Evolutionary conservation across 2,329 filamentous ascomycete species (phyloP).

Genomic region (Lecanosticta acicola): DNA sequence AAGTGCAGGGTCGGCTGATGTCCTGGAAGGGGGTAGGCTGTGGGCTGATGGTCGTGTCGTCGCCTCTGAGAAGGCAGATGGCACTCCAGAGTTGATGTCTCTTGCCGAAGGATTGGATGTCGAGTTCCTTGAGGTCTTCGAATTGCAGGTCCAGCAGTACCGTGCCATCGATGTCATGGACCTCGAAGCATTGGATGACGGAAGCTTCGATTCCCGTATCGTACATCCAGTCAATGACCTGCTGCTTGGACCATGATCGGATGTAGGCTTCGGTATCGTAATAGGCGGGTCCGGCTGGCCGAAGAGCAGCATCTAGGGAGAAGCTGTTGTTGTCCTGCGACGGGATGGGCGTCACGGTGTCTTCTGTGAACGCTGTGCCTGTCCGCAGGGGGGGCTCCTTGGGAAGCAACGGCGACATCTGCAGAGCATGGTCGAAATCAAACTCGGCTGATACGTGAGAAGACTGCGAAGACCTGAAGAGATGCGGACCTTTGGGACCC

Average conservation of each 20-base stretch:
- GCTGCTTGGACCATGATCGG: constrained; percentile 63
- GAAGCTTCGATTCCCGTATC: constrained; percentile 71
- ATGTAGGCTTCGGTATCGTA: constrained; percentile 35
- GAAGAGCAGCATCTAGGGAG: constrained; percentile 27
- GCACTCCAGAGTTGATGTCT: constrained; percentile 75
- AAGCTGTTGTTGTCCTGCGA: constrained; percentile 21
- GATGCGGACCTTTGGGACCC: constrained; percentile 78
- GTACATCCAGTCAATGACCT: constrained; percentile 82
- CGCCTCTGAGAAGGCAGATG: constrained; percentile 60
- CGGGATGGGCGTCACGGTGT: constrained; percentile 27
- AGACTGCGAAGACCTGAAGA: constrained; percentile 67
- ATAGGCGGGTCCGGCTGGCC: constrained; percentile 4
- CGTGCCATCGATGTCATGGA: constrained; percentile 85
- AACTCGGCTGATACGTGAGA: constrained; percentile 57
- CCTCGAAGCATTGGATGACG: constrained; percentile 76
- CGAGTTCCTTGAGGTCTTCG: constrained; percentile 76
- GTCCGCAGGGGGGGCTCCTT: constrained; percentile 48
- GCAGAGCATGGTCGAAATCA: constrained; percentile 50
- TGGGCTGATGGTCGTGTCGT: constrained; percentile 39
- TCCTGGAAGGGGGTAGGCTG: constrained; percentile 47
- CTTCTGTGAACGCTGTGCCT: constrained; percentile 39
- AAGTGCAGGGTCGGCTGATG: constrained; percentile 40
- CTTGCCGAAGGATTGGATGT: constrained; percentile 75
- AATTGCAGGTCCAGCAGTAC: constrained; percentile 88
- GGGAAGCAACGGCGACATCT: constrained; percentile 69